These are phyloP conservation scores for Physaria fendleri DNA, from an alignment of 345 rosid genomes.

Conservation along the genomic window DNA sequence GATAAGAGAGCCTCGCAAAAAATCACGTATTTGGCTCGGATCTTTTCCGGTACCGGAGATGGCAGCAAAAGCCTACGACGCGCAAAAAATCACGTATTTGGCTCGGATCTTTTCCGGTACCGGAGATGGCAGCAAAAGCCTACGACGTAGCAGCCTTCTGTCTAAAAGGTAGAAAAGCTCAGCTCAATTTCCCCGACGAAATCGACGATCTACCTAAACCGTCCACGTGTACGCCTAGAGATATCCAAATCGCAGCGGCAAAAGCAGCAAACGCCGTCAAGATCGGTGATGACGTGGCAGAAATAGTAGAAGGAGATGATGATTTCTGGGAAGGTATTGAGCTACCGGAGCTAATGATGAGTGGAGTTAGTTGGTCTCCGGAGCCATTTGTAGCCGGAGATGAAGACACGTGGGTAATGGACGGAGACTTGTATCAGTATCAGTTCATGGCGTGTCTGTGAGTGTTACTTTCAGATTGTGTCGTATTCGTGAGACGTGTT, in stretches of 20 bases:
- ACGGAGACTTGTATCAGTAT: constrained; percentile 34
- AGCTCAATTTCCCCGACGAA: constrained; percentile 71
- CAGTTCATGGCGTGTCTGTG: constrained; percentile 48
- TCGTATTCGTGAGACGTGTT: constrained; percentile 28
- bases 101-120: constrained; percentile 75
- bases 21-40: constrained; percentile 83
- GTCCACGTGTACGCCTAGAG: constrained; percentile 51
- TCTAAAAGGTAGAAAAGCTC: constrained; percentile 69
- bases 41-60: constrained; percentile 76
- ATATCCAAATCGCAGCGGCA: constrained; percentile 72
- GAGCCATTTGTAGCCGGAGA: constrained; percentile 40
- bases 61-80: constrained; percentile 88
- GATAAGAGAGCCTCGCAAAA: constrained; percentile 80
- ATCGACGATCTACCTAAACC: constrained; percentile 56
- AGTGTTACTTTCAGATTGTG: constrained; percentile 15
- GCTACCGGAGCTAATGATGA: constrained; percentile 51
- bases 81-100: constrained; percentile 78
- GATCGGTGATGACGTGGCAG: constrained; percentile 19
- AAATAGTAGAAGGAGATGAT: constrained; percentile 34
- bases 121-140: constrained; percentile 91
- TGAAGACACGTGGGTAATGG: constrained; percentile 50
- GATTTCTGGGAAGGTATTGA: constrained; percentile 81
- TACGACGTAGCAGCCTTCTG: constrained; percentile 77
- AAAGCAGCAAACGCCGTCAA: constrained; percentile 48
- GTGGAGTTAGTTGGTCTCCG: constrained; percentile 27